Base-by-base conservation (phyloP, 768 basidiomycete species). In the Hericium alpestre region DNA sequence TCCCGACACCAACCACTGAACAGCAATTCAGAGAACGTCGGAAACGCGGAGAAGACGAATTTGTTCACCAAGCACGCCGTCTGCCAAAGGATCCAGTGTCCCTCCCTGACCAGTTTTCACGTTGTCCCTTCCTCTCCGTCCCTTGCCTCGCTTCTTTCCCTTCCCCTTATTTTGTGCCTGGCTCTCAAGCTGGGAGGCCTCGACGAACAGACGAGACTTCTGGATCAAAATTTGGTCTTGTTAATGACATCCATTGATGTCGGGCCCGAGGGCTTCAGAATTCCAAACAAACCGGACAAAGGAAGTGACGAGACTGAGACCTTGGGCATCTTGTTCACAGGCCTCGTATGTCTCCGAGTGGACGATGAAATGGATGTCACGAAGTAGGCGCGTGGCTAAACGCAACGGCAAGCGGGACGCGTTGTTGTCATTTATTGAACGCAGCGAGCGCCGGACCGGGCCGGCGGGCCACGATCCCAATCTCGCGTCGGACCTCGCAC, bases 51-150 rank as follows among this genome's bases (percentile, higher is more conserved):
- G 22, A 49, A 43, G 47, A 50, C 40, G 49, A 39, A 58, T 55
- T 20, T 12, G 11, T 22, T 38, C 57, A 93, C 93, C 91, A 61
- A 97, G 74, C 15, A 96, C 92, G 47, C 95, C 95, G 69, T 96
- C 92, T 5, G 96, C 96, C 38, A 98, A 77, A 15, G 96, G 96
- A 73, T 99, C 96, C 52, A 99, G 74, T 3, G 96, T 99, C 4
- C 96, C 93, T 27, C 93, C 93, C 70, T 93, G 90, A 1, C 93
- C 93, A 51, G 94, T 81, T 71, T 95, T 94, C 54, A 93, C 74
- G 2, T 70, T 65, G 20, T 80, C 77, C 15, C 66, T 67, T 53
- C 65, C 67, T 53, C 65, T 64, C 47, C 67, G 75, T n/a, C 52
- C 18, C 7, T 13, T 38, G 58, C 71, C 69, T 51, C 74, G 74